phyloP scores from a whole-genome alignment of 331 rosid species.

The Telfairia occidentalis region DNA sequence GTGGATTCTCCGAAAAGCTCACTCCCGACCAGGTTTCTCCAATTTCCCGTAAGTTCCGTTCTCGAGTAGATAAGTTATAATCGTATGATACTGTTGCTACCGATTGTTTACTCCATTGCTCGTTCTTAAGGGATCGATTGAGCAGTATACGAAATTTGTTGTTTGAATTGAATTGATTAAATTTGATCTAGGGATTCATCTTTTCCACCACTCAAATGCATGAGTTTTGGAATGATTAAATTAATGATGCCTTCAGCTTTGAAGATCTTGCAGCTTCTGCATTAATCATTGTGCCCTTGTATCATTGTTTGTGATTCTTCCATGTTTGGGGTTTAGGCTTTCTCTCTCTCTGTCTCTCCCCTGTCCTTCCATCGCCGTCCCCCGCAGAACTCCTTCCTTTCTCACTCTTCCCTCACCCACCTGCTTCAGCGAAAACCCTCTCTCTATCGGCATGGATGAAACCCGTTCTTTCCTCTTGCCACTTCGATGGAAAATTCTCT shows the following conservation, averaged over 20 bases:
- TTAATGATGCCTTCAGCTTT: background rate
- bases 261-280: background rate
- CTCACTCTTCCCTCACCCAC: no score
- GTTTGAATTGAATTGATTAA: background rate
- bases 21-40: slow-evolving; percentile 76
- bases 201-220: background rate
- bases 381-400: no score
- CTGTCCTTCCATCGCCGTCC: no score
- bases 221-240: background rate
- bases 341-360: no score
- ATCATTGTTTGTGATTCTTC: background rate
- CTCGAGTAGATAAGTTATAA: background rate
- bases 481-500: background rate
- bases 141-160: background rate
- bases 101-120: background rate
- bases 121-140: background rate
- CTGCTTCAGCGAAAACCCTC: background rate
- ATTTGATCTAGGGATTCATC: background rate
- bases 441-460: background rate
- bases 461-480: background rate
- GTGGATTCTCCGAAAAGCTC: slow-evolving; percentile 96
- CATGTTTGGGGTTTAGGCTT: background rate
- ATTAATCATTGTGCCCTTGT: background rate
- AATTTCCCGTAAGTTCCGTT: slow-evolving; percentile 39
- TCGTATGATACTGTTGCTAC: background rate